Evolutionary conservation across 306 rosid species (phyloP).

Genomic region (Inga oerstediana): DNA sequence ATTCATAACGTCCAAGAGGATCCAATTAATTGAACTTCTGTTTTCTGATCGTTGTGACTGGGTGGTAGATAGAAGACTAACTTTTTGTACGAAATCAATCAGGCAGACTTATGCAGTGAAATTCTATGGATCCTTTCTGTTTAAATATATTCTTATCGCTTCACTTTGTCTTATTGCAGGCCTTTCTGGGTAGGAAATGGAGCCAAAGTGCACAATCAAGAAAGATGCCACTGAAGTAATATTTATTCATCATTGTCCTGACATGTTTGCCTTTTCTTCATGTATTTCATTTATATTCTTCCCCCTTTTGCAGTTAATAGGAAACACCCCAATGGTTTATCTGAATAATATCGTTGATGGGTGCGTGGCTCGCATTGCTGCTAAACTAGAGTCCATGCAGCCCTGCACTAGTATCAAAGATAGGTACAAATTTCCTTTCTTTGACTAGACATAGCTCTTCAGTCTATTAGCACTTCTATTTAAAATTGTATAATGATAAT

Average conservation of each 20-base stretch:
- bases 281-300: background rate
- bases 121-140: background rate
- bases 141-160: background rate
- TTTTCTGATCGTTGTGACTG: background rate
- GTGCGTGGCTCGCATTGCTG: conserved; percentile 72
- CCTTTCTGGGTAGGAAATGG: conserved; percentile 46
- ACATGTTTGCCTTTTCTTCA: background rate
- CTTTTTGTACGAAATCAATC: background rate
- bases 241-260: conserved; percentile 2
- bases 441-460: conserved; percentile 9
- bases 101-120: background rate
- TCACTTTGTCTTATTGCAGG: conserved; percentile 9
- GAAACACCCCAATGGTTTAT: conserved; percentile 74
- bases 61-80: background rate
- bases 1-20: background rate
- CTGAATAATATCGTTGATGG: conserved; percentile 75
- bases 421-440: conserved; percentile 38
- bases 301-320: conserved; percentile 55
- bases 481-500: conserved; percentile 7
- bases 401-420: conserved; percentile 83
- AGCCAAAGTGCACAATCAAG: conserved; percentile 63
- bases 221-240: conserved; percentile 73
- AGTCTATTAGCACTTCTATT: background rate
- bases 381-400: conserved; percentile 79
- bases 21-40: background rate